Percentiles rank a stretch among this genome's conserved stretches.
Conservation (phyloP, 768 basidiomycete species). For the Leccinum truebloodii region DNA sequence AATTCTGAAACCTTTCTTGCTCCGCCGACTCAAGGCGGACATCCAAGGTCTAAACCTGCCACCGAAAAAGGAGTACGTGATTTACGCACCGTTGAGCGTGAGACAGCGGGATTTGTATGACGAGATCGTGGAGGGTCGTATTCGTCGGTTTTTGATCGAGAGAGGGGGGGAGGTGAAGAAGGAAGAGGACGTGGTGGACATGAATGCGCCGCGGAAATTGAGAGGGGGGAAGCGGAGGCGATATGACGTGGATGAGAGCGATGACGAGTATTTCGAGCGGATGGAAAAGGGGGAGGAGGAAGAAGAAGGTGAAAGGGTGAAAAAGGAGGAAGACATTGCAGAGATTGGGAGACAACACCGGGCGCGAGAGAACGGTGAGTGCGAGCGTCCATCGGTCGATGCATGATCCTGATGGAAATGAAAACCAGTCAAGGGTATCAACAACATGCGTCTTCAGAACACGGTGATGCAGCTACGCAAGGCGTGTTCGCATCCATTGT, state of each 20-base stretch:
- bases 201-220: conserved; percentile 37
- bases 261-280: conserved; percentile 63
- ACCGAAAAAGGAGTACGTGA: conserved; percentile 91
- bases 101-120: conserved; percentile 87
- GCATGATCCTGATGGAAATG: conserved; percentile 3
- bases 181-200: conserved; percentile 25
- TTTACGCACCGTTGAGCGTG: conserved; percentile 86
- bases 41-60: conserved; percentile 72
- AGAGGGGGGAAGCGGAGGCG: conserved; percentile 41
- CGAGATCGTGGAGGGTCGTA: conserved; percentile 66
- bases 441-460: conserved; percentile 94
- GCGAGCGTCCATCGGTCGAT: background rate
- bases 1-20: conserved; percentile 93
- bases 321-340: conserved; percentile 46
- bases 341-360: conserved; percentile 60
- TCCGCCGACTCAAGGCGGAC: conserved; percentile 89
- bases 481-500: conserved; percentile 90
- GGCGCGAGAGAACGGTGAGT: conserved; percentile 60
- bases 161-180: conserved; percentile 29
- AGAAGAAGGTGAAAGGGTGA: conserved; percentile 40
- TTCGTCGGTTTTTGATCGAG: conserved; percentile 62
- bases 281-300: conserved; percentile 51
- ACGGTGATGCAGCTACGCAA: conserved; percentile 97
- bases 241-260: conserved; percentile 60
- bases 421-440: conserved; percentile 71